phyloP scores from a whole-genome alignment of 495 filamentous ascomycete species.

The Tricharina praecox region DNA sequence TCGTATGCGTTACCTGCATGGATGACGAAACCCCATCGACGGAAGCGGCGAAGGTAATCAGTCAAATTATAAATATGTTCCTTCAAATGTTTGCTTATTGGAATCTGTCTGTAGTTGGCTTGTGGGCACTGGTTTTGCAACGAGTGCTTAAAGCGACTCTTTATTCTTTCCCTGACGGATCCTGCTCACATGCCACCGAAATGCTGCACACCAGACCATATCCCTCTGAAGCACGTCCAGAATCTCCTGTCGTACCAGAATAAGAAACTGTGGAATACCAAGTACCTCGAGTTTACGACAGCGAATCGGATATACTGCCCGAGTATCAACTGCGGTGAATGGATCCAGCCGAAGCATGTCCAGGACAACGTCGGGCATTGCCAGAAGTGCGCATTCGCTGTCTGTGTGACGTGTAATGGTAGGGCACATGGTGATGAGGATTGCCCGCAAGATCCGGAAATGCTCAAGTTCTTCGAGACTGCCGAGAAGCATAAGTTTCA shows the following conservation, averaged over 20 bases:
- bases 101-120: slow-evolving; percentile 30
- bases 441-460: slow-evolving; percentile 57
- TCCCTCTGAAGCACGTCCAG: slow-evolving; percentile 59
- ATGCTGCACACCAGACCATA: slow-evolving; percentile 56
- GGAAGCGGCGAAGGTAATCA: slow-evolving; percentile 38
- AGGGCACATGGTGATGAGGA: slow-evolving; percentile 50
- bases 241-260: slow-evolving; percentile 52
- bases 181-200: slow-evolving; percentile 63
- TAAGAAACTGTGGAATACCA: slow-evolving; percentile 60
- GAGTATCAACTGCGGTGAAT: slow-evolving; percentile 48
- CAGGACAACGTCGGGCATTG: slow-evolving; percentile 43
- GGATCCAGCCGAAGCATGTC: slow-evolving; percentile 55
- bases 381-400: slow-evolving; percentile 48
- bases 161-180: slow-evolving; percentile 54
- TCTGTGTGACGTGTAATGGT: slow-evolving; percentile 56
- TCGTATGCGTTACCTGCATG: slow-evolving; percentile 52
- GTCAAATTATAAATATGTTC: background rate
- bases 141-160: slow-evolving; percentile 52
- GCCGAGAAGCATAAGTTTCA: slow-evolving; percentile 61
- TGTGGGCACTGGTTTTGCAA: slow-evolving; percentile 69
- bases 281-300: slow-evolving; percentile 55
- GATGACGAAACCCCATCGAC: slow-evolving; percentile 41
- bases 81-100: slow-evolving; percentile 3
- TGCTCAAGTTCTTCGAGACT: slow-evolving; percentile 44
- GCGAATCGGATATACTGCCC: slow-evolving; percentile 63